phyloP scores from a whole-genome alignment of 23 red algal species.

The Cyanidiococcus yangmingshanensis region DNA sequence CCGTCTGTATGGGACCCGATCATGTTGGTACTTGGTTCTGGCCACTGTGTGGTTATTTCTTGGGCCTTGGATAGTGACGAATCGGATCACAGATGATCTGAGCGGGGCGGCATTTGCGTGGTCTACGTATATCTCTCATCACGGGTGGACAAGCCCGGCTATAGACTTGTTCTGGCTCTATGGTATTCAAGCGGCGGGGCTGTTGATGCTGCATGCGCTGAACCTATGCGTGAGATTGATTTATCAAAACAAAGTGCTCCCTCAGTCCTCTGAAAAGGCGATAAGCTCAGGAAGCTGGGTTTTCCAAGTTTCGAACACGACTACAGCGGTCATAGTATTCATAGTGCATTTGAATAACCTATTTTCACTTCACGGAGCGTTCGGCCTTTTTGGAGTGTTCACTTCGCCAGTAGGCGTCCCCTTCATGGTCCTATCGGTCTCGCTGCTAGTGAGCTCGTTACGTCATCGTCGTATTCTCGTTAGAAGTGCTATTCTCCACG shows the following conservation, averaged over 20 bases:
- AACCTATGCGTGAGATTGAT: not conserved
- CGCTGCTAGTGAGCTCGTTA: not conserved
- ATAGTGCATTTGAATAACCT: conserved; percentile 4
- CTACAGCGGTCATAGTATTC: not conserved
- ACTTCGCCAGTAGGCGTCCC: not conserved
- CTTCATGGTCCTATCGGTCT: not conserved
- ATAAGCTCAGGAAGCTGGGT: not conserved
- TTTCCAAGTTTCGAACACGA: not conserved
- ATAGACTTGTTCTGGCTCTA: not conserved
- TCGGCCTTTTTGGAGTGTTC: not conserved
- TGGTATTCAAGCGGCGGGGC: conserved; percentile 1
- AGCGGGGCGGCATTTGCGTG: not conserved
- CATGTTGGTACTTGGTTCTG: not conserved
- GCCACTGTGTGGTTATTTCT: not conserved
- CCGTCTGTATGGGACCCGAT: not conserved
- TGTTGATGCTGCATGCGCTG: not conserved
- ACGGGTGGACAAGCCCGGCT: not conserved
- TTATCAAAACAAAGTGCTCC: not conserved
- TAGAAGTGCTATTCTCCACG: not conserved
- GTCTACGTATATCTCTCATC: not conserved
- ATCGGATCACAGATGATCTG: not conserved
- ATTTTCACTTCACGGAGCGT: not conserved
- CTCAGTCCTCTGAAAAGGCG: not conserved
- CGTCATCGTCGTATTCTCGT: not conserved
- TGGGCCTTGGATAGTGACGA: not conserved